Base-by-base conservation (phyloP, 805 yeast species). In the Suhomyces sp. region DNA sequence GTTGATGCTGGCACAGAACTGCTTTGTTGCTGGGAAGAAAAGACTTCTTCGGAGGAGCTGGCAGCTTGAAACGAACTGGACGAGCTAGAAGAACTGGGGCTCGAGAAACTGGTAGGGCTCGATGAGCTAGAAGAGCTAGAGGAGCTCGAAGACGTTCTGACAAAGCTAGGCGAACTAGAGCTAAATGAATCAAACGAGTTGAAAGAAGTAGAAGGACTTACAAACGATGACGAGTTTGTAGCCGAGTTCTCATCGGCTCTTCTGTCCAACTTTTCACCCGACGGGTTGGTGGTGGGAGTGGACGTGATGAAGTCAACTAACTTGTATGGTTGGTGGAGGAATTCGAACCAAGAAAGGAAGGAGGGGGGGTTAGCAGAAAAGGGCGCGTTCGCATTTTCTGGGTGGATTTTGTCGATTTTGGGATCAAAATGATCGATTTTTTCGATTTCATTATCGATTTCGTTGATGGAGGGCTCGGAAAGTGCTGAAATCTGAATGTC, bases 1-100 rank as follows among this genome's bases (percentile, higher is more conserved):
- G 50, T 20, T 3, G 47, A 43, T 5, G 20, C 51, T 19, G 21
- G 21, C 13, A 27, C 33, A 3, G 49, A 46, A 33, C 49, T 45
- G 9, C 22, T 22, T 15, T 22, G 13, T 20, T 33, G 9, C 21
- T 17, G 21, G 2, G 48, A 22, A 8, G 45, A 21, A 37, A 19
- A 37, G 13, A 17, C 10, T 5, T 17, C 5, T 17, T 37, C n/a
- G 7, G 45, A 19, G 6, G 48, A 29, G 44, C 49, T 31, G 46
- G 40, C 45, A 27, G 43, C 49, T 24, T 43, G 35, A 27, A 8
- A 46, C 17, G 10, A 44, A 13, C 7, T 25, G 19, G 45, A 43
- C 6, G 40, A 29, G 7, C 27, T 27, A 9, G 43, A 17, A 4
- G 40, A 21, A 15, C 45, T 24, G 6, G 44, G 15, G 21, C 35